Evolutionary conservation across 2,329 filamentous ascomycete genomes (phyloP), one percentile per base, ranked within the genome.

Genomic region (Metarhizium brunneum): DNA sequence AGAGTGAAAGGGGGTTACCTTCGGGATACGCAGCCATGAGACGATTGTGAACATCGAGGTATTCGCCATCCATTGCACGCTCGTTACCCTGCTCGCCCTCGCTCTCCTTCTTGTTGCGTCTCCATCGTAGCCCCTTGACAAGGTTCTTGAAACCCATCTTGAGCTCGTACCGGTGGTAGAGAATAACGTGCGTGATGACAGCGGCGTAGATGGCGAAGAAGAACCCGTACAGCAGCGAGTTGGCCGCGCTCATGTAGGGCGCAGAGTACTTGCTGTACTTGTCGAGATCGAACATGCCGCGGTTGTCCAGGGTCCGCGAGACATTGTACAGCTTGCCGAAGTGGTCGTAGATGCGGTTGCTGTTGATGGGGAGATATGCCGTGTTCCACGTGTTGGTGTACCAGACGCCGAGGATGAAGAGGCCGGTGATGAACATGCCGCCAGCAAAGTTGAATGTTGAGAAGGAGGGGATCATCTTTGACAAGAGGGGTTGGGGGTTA

Each of bases 21-120:
- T 78, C 75, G 3, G 66, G 68, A 58, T 80, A 80, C 1, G 61
- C 61, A 11, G 65, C 63, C 76, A 80, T 80, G 20, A 79, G 68
- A 2, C 73, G 69, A 55, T 72, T 73, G 62, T 80, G 77, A 2
- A 76, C 65, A 57, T 76, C 73, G 1, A 61, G 32, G 4, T 63
- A 57, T 20, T 65, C 60, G 4, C 53, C 60, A 8, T 63, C 53
- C 6, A 20, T 25, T 8, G 42, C 43, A 20, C 50, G 42, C 0
- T 63, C 53, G 8, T 57, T 54, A 52, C 48, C 13, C 42, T 35
- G 50, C 38, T 56, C 50, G 18, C 4, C 14, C 35, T 42, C 42
- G 20, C 43, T 25, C 18, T 49, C n/a, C 42, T 62, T 63, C 60
- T 65, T 67, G 6, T 66, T 65, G 1, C 54, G 54, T 7, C 61